Conservation (phyloP, 1,284 basidiomycete species). For the Rhodotorula sp. region DNA sequence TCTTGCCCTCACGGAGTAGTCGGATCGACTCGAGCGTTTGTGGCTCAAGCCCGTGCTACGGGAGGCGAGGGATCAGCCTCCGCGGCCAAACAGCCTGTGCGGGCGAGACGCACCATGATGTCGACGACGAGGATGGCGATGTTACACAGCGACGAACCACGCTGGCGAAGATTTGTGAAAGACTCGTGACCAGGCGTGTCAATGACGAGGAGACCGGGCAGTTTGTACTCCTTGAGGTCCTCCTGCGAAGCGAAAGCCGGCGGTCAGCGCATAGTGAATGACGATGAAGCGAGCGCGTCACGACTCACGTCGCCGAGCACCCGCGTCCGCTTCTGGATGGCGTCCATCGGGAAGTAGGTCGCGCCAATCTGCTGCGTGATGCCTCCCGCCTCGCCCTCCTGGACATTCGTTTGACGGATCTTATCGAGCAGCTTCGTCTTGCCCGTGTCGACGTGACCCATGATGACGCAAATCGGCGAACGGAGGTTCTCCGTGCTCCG, state of each 20-base stretch:
- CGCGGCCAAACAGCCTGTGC: neutral
- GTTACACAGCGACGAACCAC: slow-evolving; percentile 97
- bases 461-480: slow-evolving; percentile 97
- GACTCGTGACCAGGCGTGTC: slow-evolving; percentile 99
- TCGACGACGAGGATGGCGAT: slow-evolving; percentile 99
- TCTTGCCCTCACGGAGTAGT: slow-evolving; percentile 88
- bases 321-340: slow-evolving; percentile 86
- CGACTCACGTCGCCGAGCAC: slow-evolving; percentile 75
- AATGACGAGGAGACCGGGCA: slow-evolving; percentile 93
- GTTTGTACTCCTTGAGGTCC: slow-evolving; percentile 84
- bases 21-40: slow-evolving; percentile 97
- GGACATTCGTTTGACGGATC: slow-evolving; percentile 99
- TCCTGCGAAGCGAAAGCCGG: slow-evolving; percentile 56
- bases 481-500: slow-evolving; percentile 87
- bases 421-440: slow-evolving; percentile 99
- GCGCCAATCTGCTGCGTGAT: slow-evolving; percentile 99
- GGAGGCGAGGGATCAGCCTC: slow-evolving; percentile 19
- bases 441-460: slow-evolving; percentile 99
- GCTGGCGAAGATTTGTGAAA: slow-evolving; percentile 93
- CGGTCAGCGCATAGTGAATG: neutral
- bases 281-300: slow-evolving; percentile 24
- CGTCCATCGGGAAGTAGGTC: slow-evolving; percentile 99
- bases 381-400: slow-evolving; percentile 99
- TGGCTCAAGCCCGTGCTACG: slow-evolving; percentile 88
- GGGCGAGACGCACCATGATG: slow-evolving; percentile 72